Evolutionary conservation across 2,329 filamentous ascomycete genomes (phyloP), one percentile per base, ranked within the genome.

Genomic region (Corniculantispora saksenae): DNA sequence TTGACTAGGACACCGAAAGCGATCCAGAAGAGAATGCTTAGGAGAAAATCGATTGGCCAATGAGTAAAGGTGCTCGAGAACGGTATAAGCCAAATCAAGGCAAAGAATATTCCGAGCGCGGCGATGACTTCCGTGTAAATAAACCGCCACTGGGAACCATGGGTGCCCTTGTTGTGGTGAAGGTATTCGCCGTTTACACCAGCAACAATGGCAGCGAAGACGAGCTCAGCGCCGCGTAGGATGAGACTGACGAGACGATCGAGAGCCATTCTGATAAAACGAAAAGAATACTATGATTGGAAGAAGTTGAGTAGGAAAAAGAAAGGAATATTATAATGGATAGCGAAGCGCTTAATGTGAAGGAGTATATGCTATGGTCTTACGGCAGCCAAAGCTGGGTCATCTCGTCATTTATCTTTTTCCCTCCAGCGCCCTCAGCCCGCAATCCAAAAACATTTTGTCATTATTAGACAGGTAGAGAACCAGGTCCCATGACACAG

Each of bases 51-150:
- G 70, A 88, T 80, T 0, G 89, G 89, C 84, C 89, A 94, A 76
- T 89, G 84, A 67, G 88, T 83, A 76, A 93, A 92, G 55, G 82
- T 84, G 59, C 80, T 80, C 2, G 86, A 84, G 72, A 91, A 91
- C 2, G 91, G 91, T 48, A 94, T 82, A 32, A 93, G 81, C 86
- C 90, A 92, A 67, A 94, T 75, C 29, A 94, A 77, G 6, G 86
- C 82, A n/a, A 92, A 80, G 48, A 94, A 75, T 63, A 93, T 86
- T 15, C 88, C 86, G 21, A 94, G 72, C 23, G 83, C 88, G 3
- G 91, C 89, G 47, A 93, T 83, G 21, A 92, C 86, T 72, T 91
- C 86, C 54, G 90, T 86, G 80, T 92, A 94, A 78, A 94, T 92
- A 79, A 89, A 88, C 64, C 91, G 88, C 43, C 83, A 87, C 12